Evolutionary conservation across 495 filamentous ascomycete species (phyloP).

Genomic region (Aspergillus saccharolyticus): DNA sequence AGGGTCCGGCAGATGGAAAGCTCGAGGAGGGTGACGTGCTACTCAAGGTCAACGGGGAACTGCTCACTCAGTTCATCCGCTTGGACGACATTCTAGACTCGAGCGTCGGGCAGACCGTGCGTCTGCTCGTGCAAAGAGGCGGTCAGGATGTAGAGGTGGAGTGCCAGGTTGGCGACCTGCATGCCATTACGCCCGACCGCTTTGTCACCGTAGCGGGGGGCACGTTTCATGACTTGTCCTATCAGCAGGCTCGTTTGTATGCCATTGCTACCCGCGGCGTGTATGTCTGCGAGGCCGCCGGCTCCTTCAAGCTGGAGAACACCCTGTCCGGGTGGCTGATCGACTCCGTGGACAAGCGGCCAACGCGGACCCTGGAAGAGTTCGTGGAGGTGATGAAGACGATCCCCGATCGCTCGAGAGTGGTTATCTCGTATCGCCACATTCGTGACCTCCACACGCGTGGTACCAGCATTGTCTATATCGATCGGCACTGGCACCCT

Average conservation of each 20-base stretch:
- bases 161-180: slow-evolving; percentile 81
- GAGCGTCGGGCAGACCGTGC: slow-evolving; percentile 69
- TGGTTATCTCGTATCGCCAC: slow-evolving; percentile 94
- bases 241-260: slow-evolving; percentile 91
- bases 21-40: slow-evolving; percentile 96
- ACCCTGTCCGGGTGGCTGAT: slow-evolving; percentile 91
- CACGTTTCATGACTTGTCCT: slow-evolving; percentile 92
- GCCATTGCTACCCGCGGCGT: slow-evolving; percentile 88
- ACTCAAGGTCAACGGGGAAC: slow-evolving; percentile 86
- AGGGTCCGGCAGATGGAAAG: slow-evolving; percentile 79
- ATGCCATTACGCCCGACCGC: slow-evolving; percentile 90
- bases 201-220: slow-evolving; percentile 91
- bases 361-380: slow-evolving; percentile 75
- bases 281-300: slow-evolving; percentile 90
- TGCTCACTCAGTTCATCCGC: slow-evolving; percentile 87
- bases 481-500: slow-evolving; percentile 91
- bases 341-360: slow-evolving; percentile 84
- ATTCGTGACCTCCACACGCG: slow-evolving; percentile 91
- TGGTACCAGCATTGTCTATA: slow-evolving; percentile 83
- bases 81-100: slow-evolving; percentile 94
- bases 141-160: slow-evolving; percentile 84
- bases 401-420: slow-evolving; percentile 81
- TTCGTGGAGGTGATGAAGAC: slow-evolving; percentile 89
- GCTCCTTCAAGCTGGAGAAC: slow-evolving; percentile 90
- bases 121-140: slow-evolving; percentile 77